These are phyloP conservation scores for Geotrichum citri-aurantii DNA, from an alignment of 1,139 yeast species.

Conservation along the genomic window DNA sequence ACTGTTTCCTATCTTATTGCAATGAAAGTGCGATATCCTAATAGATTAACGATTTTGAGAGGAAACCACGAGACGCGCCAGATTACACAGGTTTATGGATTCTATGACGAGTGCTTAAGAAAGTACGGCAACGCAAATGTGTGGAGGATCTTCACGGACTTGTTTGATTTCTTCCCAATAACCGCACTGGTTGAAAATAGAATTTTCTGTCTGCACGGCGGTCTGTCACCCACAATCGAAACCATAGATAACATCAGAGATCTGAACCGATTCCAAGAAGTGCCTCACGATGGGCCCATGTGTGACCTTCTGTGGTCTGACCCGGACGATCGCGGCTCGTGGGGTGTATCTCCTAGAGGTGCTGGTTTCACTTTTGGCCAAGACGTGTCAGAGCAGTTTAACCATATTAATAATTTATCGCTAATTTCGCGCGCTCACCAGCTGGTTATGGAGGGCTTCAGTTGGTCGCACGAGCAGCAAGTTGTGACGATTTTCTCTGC, in stretches of 20 bases:
- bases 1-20: conserved; percentile 63
- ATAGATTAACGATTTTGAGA: conserved; percentile 71
- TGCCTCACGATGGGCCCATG: conserved; percentile 96
- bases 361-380: conserved; percentile 93
- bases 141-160: conserved; percentile 87
- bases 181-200: conserved; percentile 78
- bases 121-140: conserved; percentile 88
- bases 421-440: conserved; percentile 92
- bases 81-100: conserved; percentile 90
- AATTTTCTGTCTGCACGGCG: conserved; percentile 82
- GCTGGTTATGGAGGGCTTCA: conserved; percentile 89
- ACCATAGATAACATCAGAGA: conserved; percentile 76
- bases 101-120: conserved; percentile 86
- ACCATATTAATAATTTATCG: conserved; percentile 64
- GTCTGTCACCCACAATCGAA: conserved; percentile 82
- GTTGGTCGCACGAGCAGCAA: conserved; percentile 71
- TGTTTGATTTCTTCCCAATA: conserved; percentile 81
- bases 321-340: conserved; percentile 86
- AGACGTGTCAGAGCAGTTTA: conserved; percentile 74
- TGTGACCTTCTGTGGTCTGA: conserved; percentile 93
- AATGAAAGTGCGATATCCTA: conserved; percentile 79
- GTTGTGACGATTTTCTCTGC: conserved; percentile 90
- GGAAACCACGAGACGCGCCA: conserved; percentile 96
- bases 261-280: conserved; percentile 81
- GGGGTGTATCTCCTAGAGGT: conserved; percentile 94